Evolutionary conservation across 2,329 filamentous ascomycete genomes (phyloP).

Genomic region (Sclerotinia subarctica): DNA sequence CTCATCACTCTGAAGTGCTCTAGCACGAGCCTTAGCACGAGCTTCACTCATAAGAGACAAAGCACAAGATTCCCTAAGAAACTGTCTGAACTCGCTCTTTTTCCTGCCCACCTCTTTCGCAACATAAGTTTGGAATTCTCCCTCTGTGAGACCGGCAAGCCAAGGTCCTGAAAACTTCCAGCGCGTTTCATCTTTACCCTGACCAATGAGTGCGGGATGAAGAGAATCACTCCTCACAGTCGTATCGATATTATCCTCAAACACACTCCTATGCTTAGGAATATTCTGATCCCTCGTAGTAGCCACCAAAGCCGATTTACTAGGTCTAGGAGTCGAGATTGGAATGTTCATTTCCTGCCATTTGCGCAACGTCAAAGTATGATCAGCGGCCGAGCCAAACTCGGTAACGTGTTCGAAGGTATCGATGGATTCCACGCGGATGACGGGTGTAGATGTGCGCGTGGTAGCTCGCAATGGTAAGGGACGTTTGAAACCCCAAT

Average conservation of each 20-base stretch:
- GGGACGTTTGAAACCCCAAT: slow-evolving; percentile 89
- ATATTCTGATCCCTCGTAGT: not conserved
- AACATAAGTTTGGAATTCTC: slow-evolving; percentile 57
- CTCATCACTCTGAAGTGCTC: slow-evolving; percentile 22
- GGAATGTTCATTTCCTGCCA: slow-evolving; percentile 79
- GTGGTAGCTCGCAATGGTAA: slow-evolving; percentile 74
- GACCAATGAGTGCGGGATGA: not conserved
- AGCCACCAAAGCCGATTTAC: not conserved
- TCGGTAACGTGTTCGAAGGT: slow-evolving; percentile 86
- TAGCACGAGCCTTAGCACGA: slow-evolving; percentile 1
- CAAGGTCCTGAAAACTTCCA: slow-evolving; percentile 68
- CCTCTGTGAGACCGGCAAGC: slow-evolving; percentile 60
- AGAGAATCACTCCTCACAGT: slow-evolving; percentile 39
- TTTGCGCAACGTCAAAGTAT: slow-evolving; percentile 76
- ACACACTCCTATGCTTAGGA: slow-evolving; percentile 47
- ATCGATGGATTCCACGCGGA: slow-evolving; percentile 77
- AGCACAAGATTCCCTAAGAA: slow-evolving; percentile 51
- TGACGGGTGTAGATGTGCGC: slow-evolving; percentile 67
- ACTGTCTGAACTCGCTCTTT: slow-evolving; percentile 53
- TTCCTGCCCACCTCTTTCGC: slow-evolving; percentile 51
- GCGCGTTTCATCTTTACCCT: slow-evolving; percentile 45
- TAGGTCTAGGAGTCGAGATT: slow-evolving; percentile 51
- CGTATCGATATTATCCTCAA: slow-evolving; percentile 56
- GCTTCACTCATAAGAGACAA: slow-evolving; percentile 42
- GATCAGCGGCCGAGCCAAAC: slow-evolving; percentile 78